Percentiles rank a stretch among this genome's conserved stretches.
Conservation (phyloP, 2,329 filamentous ascomycete genomes). For the Fusarium musae region DNA sequence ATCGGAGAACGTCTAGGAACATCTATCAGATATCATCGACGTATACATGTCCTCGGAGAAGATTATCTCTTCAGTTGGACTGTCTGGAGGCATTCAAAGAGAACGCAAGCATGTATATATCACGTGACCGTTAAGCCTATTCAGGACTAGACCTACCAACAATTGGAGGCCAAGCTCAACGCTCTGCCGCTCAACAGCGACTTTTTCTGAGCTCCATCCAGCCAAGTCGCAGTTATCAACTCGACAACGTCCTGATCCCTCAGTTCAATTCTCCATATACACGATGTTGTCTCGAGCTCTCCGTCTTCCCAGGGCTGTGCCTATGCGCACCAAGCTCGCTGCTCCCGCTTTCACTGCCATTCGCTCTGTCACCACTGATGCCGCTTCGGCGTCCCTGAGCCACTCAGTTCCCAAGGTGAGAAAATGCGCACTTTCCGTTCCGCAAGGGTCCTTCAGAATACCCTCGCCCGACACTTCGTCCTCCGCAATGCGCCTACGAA, state of each 20-base stretch:
- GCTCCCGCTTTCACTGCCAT: conserved; percentile 61
- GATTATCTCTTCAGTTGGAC: neutral
- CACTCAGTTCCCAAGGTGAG: conserved; percentile 70
- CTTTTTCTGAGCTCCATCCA: conserved; percentile 55
- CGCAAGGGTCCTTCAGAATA: conserved; percentile 5
- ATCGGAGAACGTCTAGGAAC: neutral
- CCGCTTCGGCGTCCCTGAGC: conserved; percentile 89
- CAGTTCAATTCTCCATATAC: conserved; percentile 45
- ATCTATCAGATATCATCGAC: accelerated
- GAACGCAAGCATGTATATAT: neutral
- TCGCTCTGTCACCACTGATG: conserved; percentile 92
- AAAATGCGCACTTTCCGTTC: conserved; percentile 43
- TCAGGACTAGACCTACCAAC: conserved; percentile 52
- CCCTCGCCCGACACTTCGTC: neutral
- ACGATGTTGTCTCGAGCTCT: conserved; percentile 78
- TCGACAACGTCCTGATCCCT: conserved; percentile 45
- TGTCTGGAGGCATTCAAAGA: neutral
- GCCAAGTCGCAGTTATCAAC: conserved; percentile 48
- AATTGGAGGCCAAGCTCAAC: conserved; percentile 51
- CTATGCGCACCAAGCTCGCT: conserved; percentile 63
- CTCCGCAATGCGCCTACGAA: neutral
- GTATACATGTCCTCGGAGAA: neutral
- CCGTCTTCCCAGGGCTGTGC: conserved; percentile 68
- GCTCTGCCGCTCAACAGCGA: conserved; percentile 54
- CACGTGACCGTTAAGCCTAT: conserved; percentile 43